Base-by-base conservation (phyloP, 2,329 filamentous ascomycete species). In the Aspergillus ruber region DNA sequence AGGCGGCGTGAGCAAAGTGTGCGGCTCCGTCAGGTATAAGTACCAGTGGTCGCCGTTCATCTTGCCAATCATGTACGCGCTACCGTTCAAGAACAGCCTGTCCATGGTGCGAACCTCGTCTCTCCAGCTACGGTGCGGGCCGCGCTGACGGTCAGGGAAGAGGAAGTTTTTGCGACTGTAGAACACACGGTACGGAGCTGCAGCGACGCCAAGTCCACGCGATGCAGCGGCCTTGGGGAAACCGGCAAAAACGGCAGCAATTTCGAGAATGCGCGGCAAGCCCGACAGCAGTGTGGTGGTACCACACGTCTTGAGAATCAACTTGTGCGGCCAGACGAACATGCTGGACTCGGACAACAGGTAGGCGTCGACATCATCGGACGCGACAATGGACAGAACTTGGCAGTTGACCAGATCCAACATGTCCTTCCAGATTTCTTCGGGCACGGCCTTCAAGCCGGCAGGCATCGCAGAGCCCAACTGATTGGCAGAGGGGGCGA, bases 1-100 rank as follows among this genome's bases (percentile, higher is more conserved):
- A 48, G 91, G 90, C 4, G 90, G 90, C 0, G 90, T 95, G 55
- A 94, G 76, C 46, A 81, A 75, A 42, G 81, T 84, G 65, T 86
- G 84, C 15, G 93, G 91, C 44, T 88, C 88, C 10, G 93, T 97
- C 61, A 97, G 84, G 74, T 98, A 98, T 47, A 98, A 76, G 67
- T 97, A 97, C 93, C 93, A 98, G 62, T 98, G 93, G 69, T 98
- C 93, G 49, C 93, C 91, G 60, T 98, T 98, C 91, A 97, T 97
- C 74, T 96, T 97, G 63, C 93, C 93, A 56, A 98, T 94, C 90
- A 97, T 95, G 71, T 98, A 98, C 44, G 93, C 93, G 69, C 91
- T 97, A 47, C 93, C 93, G 48, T 88, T 85, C 52, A 86, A 78
- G 66, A 98, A 96, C 70, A 90, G 88, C 65, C 87, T 85, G 72